Evolutionary conservation across 2,329 filamentous ascomycete genomes (phyloP), one percentile per base, ranked within the genome.

Genomic region (Xylaria hypoxylon): DNA sequence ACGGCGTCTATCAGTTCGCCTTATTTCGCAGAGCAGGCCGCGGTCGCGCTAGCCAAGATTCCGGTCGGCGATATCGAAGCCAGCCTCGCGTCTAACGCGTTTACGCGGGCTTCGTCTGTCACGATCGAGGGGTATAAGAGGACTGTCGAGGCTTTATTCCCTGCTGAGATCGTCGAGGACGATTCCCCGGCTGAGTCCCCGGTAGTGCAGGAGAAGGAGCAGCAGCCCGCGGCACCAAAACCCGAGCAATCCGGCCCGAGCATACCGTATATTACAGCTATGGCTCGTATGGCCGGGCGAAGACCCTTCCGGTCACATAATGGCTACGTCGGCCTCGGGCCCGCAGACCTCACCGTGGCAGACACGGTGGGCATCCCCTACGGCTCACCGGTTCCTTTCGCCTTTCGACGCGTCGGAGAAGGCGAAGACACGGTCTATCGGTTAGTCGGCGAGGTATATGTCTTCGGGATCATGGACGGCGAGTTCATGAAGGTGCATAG

Each of bases 401-500:
- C 69, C 2, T 68, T 72, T 11, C 62, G 70, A 45, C 53, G 33
- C 5, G 50, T 17, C 11, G 35, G 8, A 24, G 31, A 33, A 5
- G 50, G 57, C 7, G 59, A 60, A 28, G 58, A 60, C 6, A 55
- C 24, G 24, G 45, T 51, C 1, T 66, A 50, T 58, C 38, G 59
- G 1, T 45, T 71, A 1, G 66, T 72, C 6, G 69, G 69, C 6
- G 69, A 70, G 48, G 62, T 69, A 1, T 72, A 71, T 38, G 65
- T 64, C 4, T 71, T 70, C 26, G 69, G 71, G 13, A 72, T 72
- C 42, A 72, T 72, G 71, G 69, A 72, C 15, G 71, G 71, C 45
- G 71, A 72, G 59, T 72, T 69, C 51, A 72, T 72, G 71, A 70
- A 69, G 42, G 70, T 71, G 38, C 70, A 72, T 64, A 62, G 69